Evolutionary conservation across 2,329 filamentous ascomycete species (phyloP).

Genomic region (Lanzia echinophila): DNA sequence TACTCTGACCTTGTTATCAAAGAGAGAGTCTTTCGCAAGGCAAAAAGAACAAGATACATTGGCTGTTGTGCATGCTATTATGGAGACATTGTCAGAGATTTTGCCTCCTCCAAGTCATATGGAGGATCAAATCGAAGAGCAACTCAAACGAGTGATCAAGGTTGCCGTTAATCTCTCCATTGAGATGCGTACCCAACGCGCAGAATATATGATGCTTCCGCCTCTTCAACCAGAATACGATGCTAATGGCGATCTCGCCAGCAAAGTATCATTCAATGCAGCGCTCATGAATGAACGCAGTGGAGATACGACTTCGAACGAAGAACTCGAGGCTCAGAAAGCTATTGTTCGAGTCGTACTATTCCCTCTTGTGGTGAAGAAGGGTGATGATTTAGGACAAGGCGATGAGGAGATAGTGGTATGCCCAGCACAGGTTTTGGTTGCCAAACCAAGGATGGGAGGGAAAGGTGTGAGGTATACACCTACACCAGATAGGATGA

Average conservation of each 20-base stretch:
- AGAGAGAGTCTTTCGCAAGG: slow-evolving; percentile 68
- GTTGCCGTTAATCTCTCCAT: slow-evolving; percentile 86
- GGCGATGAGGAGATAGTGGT: slow-evolving; percentile 95
- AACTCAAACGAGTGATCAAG: slow-evolving; percentile 79
- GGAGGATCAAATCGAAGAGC: slow-evolving; percentile 73
- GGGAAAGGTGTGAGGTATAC: slow-evolving; percentile 17
- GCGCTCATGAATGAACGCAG: slow-evolving; percentile 91
- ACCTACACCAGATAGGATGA: slow-evolving; percentile 16
- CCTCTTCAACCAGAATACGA: slow-evolving; percentile 94
- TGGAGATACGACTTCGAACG: slow-evolving; percentile 59
- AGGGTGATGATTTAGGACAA: slow-evolving; percentile 78
- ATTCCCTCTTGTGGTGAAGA: slow-evolving; percentile 94
- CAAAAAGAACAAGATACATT: slow-evolving; percentile 89
- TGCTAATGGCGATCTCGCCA: slow-evolving; percentile 79
- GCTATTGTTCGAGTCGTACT: slow-evolving; percentile 85
- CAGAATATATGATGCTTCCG: slow-evolving; percentile 98
- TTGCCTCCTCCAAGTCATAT: slow-evolving; percentile 80
- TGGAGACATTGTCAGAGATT: slow-evolving; percentile 74
- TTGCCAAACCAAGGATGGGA: slow-evolving; percentile 45
- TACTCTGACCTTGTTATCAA: slow-evolving; percentile 81
- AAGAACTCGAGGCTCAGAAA: slow-evolving; percentile 69
- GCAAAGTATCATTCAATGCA: slow-evolving; percentile 87
- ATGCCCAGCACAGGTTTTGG: slow-evolving; percentile 86
- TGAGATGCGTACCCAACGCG: slow-evolving; percentile 94
- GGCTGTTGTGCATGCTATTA: slow-evolving; percentile 88